Evolutionary conservation across 495 filamentous ascomycete species (phyloP).

Genomic region (Penicillium samsonianum): DNA sequence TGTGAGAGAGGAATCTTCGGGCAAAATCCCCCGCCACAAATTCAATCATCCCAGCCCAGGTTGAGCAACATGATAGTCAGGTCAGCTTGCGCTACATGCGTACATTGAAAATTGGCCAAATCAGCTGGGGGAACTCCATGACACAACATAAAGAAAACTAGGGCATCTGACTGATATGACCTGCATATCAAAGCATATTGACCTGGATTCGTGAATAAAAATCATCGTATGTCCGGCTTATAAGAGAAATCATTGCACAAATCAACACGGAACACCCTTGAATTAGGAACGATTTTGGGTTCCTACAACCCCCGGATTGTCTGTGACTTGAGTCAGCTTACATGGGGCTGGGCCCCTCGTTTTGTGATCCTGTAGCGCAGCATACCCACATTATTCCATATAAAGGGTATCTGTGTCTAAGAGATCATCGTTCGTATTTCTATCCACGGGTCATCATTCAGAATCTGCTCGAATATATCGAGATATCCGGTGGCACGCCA

Average conservation of each 20-base stretch:
- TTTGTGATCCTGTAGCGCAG: background rate
- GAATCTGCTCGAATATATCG: background rate
- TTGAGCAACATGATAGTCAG: background rate
- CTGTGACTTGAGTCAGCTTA: background rate
- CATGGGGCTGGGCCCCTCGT: background rate
- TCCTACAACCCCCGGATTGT: background rate
- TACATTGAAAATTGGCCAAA: background rate
- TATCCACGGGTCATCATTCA: background rate
- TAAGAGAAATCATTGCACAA: background rate
- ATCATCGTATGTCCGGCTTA: background rate
- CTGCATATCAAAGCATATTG: background rate
- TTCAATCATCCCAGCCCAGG: background rate
- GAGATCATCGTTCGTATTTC: background rate
- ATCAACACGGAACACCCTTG: background rate
- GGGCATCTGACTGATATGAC: background rate
- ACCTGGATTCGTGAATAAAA: background rate
- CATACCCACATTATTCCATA: background rate
- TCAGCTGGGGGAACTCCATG: background rate
- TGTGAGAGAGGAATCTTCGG: background rate
- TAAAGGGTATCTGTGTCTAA: background rate
- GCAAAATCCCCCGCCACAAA: background rate
- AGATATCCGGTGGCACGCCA: background rate
- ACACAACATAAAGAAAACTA: background rate
- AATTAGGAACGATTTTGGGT: background rate
- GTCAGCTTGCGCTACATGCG: background rate